Base-by-base conservation (phyloP, 192 early-diverging fungal species). In the Backusella psychrophila region DNA sequence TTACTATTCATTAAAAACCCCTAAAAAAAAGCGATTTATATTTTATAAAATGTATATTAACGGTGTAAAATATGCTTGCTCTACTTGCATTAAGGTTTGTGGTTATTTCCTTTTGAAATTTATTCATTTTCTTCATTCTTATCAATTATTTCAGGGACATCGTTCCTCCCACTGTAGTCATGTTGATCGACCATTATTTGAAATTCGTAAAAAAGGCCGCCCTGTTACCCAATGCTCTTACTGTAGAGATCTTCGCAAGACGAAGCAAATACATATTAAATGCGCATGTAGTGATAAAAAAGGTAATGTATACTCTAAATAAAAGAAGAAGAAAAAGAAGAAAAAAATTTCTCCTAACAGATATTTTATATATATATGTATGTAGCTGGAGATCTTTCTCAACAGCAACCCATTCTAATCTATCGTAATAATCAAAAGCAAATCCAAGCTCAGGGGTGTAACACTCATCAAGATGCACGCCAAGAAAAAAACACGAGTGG, bases 161-260 rank as follows among this genome's bases (percentile, higher is more conserved):
- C 74, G 79, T 34, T 80, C 79, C 52, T 80, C 79, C 49, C 74
- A 75, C 63, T 80, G 79, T 35, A 74, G 35, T 14, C 79, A 71
- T 79, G 77, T 81, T 11, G 85, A 89, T 69, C 87, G 91, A 21
- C 82, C 85, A 69, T 79, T 92, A 15, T 86, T 85, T 59, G 85
- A 87, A 59, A 88, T 92, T 34, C 79, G 87, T 41, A 89, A 86
- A 83, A 92, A 92, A 77, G 91, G 91, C 17, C 85, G 91, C 11
- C 91, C 91, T 9, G 82, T 86, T 33, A 89, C 89, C 9, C 90
- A 92, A 74, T 92, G 91, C 77, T 49, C 77, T 44, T 87, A 83
- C 67, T 92, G 91, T 75, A 88, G 89, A 42, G 87, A 90, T 68
- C 78, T 91, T 26, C 86, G 91, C 52, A 90, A 86, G 59, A 85